Evolutionary conservation across 2,329 filamentous ascomycete species (phyloP), one percentile per base, ranked within the genome.

Genomic region (Cercospora sesami): DNA sequence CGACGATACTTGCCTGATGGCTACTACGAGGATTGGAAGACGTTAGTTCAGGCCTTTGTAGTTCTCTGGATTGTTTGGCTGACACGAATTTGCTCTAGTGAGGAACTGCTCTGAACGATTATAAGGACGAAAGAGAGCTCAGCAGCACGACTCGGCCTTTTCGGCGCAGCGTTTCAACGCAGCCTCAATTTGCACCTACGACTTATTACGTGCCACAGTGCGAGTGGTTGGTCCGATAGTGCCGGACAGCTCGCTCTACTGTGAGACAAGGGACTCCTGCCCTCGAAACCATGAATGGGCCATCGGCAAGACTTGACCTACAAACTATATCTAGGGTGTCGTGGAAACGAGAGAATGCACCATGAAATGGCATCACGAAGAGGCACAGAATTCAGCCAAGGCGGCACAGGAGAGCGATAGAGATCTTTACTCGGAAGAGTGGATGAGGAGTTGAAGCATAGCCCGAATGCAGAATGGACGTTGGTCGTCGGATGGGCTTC

Each of bases 11-110:
- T 99, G 79, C 95, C 95, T 23, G 95, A 99, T 83, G 95, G 95
- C 84, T 97, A 88, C 92, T 98, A 98, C 81, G 95, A 99, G 86
- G 95, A 99, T 81, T 99, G 95, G 95, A 96, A 94, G 39, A 97
- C 94, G 82, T 95, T 98, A 45, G 48, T 33, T 36, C n/a, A 23
- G 48, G 10, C 30, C 61, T 53, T n/a, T 2, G 5, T n/a, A 9
- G 31, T 6, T 58, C 23, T 0, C 53, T 7, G 23, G 14, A 58
- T 18, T 9, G 53, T 28, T 18, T 21, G 10, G 21, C 45, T 51
- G 45, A 51, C 45, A 23, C 21, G 45, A 21, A 6, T 51, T 26
- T 12, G 9, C 21, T 23, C 45, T 51, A 51, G 45, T 51, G 45
- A 51, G 18, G 45, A 51, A 23, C 16, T 51, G 18, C 45, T 51